phyloP scores from a whole-genome alignment of 495 filamentous ascomycete genomes.

The Sabuloglossum arenarium region DNA sequence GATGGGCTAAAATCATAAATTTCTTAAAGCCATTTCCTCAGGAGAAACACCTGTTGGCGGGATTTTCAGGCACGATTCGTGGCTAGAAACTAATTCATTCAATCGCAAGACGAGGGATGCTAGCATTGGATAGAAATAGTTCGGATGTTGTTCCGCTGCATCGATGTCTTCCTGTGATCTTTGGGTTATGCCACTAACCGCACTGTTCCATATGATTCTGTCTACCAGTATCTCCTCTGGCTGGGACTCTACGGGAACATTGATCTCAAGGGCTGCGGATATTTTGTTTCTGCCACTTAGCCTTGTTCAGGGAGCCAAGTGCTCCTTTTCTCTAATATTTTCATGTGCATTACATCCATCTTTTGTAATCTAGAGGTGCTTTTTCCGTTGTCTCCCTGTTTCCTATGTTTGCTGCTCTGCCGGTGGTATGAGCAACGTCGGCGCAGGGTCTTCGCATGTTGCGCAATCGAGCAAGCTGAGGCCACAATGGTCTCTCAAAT shows the following conservation, averaged over 20 bases:
- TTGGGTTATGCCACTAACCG: not conserved
- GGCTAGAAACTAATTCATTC: not conserved
- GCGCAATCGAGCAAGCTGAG: not conserved
- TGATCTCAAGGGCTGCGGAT: not conserved
- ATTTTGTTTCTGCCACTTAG: not conserved
- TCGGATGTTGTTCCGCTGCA: not conserved
- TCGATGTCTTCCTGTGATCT: not conserved
- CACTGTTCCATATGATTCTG: not conserved
- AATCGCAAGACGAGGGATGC: not conserved
- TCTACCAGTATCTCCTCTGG: not conserved
- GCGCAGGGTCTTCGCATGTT: not conserved
- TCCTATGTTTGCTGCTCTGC: not conserved
- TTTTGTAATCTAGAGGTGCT: not conserved
- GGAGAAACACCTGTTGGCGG: not conserved
- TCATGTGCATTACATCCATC: not conserved
- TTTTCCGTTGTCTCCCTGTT: not conserved
- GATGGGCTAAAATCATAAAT: constrained; percentile 6
- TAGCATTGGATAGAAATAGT: not conserved
- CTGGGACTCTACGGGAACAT: not conserved
- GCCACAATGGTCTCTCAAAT: not conserved
- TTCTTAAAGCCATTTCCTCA: not conserved
- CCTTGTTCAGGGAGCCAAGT: not conserved
- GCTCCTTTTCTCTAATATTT: not conserved
- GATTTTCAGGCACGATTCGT: not conserved
- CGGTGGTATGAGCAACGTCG: not conserved